Evolutionary conservation across 2,329 filamentous ascomycete species (phyloP).

Genomic region (Penicillium sp.): DNA sequence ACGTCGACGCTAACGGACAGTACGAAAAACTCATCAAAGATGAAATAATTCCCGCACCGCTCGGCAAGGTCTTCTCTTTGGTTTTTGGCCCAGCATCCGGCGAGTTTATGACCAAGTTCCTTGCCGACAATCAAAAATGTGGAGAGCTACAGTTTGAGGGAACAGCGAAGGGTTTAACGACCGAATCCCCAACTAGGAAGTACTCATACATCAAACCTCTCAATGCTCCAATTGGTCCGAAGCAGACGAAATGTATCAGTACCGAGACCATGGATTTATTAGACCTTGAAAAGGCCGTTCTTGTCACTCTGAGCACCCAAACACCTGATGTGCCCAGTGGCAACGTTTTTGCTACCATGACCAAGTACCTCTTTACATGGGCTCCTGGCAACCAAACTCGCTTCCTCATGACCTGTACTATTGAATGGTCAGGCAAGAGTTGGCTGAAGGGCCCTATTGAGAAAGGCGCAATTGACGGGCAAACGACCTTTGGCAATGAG

Average conservation of each 20-base stretch:
- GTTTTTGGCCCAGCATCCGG: slow-evolving; percentile 81
- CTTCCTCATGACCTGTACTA: slow-evolving; percentile 80
- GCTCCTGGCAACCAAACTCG: slow-evolving; percentile 81
- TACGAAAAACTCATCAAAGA: slow-evolving; percentile 85
- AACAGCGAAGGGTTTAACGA: slow-evolving; percentile 74
- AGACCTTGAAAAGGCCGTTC: slow-evolving; percentile 83
- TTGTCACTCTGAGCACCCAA: slow-evolving; percentile 77
- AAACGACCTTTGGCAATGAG: slow-evolving; percentile 77
- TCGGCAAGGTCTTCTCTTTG: slow-evolving; percentile 87
- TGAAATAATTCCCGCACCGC: slow-evolving; percentile 78
- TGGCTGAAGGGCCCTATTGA: slow-evolving; percentile 97
- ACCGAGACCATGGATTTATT: slow-evolving; percentile 79
- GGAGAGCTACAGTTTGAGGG: slow-evolving; percentile 79
- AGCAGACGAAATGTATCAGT: slow-evolving; percentile 90
- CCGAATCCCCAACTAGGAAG: slow-evolving; percentile 70
- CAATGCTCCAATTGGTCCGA: slow-evolving; percentile 79
- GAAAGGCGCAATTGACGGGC: slow-evolving; percentile 89
- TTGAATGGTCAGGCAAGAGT: slow-evolving; percentile 97
- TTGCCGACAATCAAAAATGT: slow-evolving; percentile 84
- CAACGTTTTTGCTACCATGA: slow-evolving; percentile 88
- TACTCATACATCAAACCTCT: slow-evolving; percentile 93
- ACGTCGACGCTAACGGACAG: slow-evolving; percentile 73
- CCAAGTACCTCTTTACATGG: slow-evolving; percentile 93
- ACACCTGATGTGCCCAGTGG: slow-evolving; percentile 95
- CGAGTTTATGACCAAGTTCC: slow-evolving; percentile 80